Evolutionary conservation across 495 filamentous ascomycete species (phyloP).

Genomic region (Neurospora sp.): DNA sequence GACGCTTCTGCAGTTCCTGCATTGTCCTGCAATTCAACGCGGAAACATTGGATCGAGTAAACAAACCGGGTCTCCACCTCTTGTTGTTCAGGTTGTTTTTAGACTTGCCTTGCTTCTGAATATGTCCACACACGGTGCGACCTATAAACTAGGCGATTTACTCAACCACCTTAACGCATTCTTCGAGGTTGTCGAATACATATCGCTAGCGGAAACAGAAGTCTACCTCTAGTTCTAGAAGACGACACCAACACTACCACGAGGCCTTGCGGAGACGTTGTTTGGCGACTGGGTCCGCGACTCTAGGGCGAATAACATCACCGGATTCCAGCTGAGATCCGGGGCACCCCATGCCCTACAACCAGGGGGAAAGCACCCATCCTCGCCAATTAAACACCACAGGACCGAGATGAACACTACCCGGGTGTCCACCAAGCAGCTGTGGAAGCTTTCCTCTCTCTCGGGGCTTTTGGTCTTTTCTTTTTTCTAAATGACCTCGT

Average conservation of each 20-base stretch:
- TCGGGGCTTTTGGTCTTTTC: background rate
- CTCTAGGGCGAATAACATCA: background rate
- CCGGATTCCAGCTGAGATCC: background rate
- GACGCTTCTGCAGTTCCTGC: background rate
- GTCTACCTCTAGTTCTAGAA: background rate
- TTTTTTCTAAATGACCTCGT: conserved; percentile 24
- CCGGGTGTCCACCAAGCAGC: background rate
- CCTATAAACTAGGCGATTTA: background rate
- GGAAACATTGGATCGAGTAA: background rate
- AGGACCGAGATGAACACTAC: conserved; percentile 3
- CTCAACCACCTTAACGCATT: background rate
- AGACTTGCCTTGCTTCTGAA: background rate
- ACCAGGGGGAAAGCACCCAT: background rate
- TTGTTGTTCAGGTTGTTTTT: background rate
- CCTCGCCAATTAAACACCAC: background rate
- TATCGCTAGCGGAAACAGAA: background rate
- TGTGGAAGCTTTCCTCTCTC: background rate
- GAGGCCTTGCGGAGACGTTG: background rate
- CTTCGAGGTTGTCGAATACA: background rate
- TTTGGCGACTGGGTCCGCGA: background rate
- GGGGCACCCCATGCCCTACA: background rate
- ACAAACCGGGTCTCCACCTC: background rate
- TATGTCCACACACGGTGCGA: background rate
- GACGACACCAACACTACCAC: background rate
- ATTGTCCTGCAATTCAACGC: background rate